Evolutionary conservation across 257 asterid species (phyloP).

Genomic region (Perilla frutescens): DNA sequence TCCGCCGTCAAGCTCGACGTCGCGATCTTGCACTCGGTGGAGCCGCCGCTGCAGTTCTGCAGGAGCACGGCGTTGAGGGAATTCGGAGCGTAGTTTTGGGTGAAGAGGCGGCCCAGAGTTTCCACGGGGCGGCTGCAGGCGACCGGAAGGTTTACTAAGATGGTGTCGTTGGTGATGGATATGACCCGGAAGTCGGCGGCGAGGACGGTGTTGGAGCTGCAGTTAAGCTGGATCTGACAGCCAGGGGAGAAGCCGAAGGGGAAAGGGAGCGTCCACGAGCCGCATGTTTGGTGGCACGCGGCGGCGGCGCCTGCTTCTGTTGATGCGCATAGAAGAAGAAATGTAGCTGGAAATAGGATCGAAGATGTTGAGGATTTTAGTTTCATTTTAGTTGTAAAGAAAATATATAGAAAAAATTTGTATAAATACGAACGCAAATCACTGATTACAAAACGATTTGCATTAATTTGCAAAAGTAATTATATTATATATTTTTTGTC

Average conservation of each 20-base stretch:
- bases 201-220: constrained; percentile 55
- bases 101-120: constrained; percentile 46
- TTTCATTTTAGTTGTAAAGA: constrained; percentile 8
- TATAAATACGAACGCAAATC: too few species aligned
- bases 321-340: constrained; percentile 16
- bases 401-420: too few species aligned
- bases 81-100: constrained; percentile 27
- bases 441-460: too few species aligned
- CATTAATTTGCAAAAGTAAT: too few species aligned
- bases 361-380: background rate
- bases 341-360: background rate
- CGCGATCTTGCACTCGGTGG: constrained; percentile 55
- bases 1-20: constrained; percentile 55
- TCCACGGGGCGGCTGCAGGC: constrained; percentile 57
- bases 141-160: constrained; percentile 49
- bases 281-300: constrained; percentile 62
- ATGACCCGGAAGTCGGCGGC: constrained; percentile 54
- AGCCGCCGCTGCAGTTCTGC: constrained; percentile 26
- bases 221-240: constrained; percentile 68
- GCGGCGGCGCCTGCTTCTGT: constrained; percentile 23
- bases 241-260: constrained; percentile 82
- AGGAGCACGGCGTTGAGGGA: constrained; percentile 14
- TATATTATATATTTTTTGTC: too few species aligned
- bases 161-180: constrained; percentile 39
- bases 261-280: constrained; percentile 47